These are phyloP conservation scores for Candida ovalis DNA, from an alignment of 805 yeast genomes.

Conservation along the genomic window DNA sequence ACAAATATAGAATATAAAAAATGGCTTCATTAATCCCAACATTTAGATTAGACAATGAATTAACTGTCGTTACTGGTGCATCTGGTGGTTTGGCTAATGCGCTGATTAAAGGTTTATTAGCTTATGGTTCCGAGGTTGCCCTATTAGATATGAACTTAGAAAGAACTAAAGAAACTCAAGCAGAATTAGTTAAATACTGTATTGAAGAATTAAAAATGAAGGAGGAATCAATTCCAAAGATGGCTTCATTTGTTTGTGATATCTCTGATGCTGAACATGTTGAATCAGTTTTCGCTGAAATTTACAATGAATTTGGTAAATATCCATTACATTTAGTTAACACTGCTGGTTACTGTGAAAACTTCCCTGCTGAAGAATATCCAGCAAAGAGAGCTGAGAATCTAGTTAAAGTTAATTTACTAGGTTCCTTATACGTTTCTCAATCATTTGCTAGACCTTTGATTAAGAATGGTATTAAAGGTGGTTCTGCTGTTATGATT, in stretches of 20 bases:
- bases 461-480: slow-evolving; percentile 46
- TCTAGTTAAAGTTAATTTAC: slow-evolving; percentile 64
- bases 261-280: slow-evolving; percentile 63
- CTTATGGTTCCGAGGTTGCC: slow-evolving; percentile 77
- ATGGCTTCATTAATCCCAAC: slow-evolving; percentile 45
- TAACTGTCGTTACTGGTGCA: slow-evolving; percentile 77
- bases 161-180: slow-evolving; percentile 53
- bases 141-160: slow-evolving; percentile 64
- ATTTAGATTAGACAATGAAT: slow-evolving; percentile 65
- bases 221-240: slow-evolving; percentile 30
- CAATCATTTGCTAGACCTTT: slow-evolving; percentile 69
- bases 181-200: slow-evolving; percentile 33
- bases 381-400: slow-evolving; percentile 68
- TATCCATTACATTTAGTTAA: slow-evolving; percentile 65
- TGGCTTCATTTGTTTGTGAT: slow-evolving; percentile 70
- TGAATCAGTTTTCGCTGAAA: slow-evolving; percentile 50
- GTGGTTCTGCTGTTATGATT: slow-evolving; percentile 62
- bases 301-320: slow-evolving; percentile 53
- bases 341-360: slow-evolving; percentile 85
- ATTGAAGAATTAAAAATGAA: slow-evolving; percentile 25
- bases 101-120: slow-evolving; percentile 60
- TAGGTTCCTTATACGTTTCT: slow-evolving; percentile 74
- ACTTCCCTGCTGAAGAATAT: slow-evolving; percentile 72
- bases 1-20: not conserved
- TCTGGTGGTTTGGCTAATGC: slow-evolving; percentile 74